Base-by-base conservation (phyloP, 1,139 yeast species). In the Kodamaea plutei region DNA sequence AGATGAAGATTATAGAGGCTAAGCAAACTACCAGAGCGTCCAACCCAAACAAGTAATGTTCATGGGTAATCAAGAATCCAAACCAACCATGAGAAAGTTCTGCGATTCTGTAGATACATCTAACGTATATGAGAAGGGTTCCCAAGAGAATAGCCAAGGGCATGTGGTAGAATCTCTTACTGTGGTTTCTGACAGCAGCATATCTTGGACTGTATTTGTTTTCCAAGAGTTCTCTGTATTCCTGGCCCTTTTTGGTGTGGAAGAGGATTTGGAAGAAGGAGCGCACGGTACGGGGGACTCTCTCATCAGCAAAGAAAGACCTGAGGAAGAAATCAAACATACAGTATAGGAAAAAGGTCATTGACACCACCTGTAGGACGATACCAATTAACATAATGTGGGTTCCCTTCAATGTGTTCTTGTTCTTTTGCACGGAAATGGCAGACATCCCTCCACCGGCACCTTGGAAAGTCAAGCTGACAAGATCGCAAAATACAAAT, bases 11-110 rank as follows among this genome's bases (percentile, higher is more conserved):
- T 1, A 68, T 27, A 5, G 69, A 69, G 5, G 64, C 59, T 20
- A 63, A 43, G 3, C 64, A 60, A 45, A 85, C 69, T 84, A 85
- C 77, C 16, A 81, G 50, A 0, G 87, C 84, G 49, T 89, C 97
- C 23, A 89, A 66, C 7, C 77, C 73, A 67, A 88, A 69, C 42
- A 89, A 71, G 54, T 72, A 87, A 20, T 69, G 69, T 56, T 89
- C 97, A 45, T 78, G 79, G 1, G 58, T 53, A 25, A 59, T 59
- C 37, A 58, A 48, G 42, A 45, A 54, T 1, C 64, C 65, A 11
- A 45, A 35, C 64, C 64, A 59, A 11, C 65, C 64, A 36, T 56
- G 50, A 3, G 48, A 35, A 26, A 58, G 41, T 37, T 60, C 65
- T 19, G 50, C 46, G 11, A 58, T 54, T 26, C 65, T 47, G 39